Percentiles rank a stretch among this genome's conserved stretches.
phyloP scores from a whole-genome alignment of 495 filamentous ascomycete species.

The Penicillium verhagenii region DNA sequence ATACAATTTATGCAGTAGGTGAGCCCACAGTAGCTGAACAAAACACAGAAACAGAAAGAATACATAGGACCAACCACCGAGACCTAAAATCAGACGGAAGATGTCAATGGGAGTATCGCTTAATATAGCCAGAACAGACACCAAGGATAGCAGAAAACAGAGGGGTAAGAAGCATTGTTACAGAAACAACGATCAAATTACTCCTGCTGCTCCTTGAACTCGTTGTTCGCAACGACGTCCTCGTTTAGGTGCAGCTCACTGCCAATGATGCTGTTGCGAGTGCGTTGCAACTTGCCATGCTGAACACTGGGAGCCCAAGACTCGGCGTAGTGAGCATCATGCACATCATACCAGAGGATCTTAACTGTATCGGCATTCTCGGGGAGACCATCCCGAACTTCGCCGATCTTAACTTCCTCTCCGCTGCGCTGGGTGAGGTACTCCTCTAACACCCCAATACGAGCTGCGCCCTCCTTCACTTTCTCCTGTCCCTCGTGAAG shows the following conservation, averaged over 20 bases:
- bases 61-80: conserved; percentile 19
- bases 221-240: conserved; percentile 44
- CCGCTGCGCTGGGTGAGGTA: conserved; percentile 26
- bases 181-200: background rate
- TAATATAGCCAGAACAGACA: conserved; percentile 4
- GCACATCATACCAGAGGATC: conserved; percentile 68
- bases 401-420: conserved; percentile 29
- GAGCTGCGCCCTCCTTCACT: conserved; percentile 31
- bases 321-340: conserved; percentile 63
- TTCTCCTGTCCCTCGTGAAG: conserved; percentile 39
- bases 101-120: conserved; percentile 17
- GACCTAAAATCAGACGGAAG: conserved; percentile 15
- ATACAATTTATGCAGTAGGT: conserved; percentile 53
- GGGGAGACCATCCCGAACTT: conserved; percentile 30
- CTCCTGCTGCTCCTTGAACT: conserved; percentile 40
- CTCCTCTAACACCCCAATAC: conserved; percentile 30
- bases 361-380: conserved; percentile 38
- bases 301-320: conserved; percentile 67
- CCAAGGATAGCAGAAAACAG: conserved; percentile 4
- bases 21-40: conserved; percentile 16
- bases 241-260: conserved; percentile 25
- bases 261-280: conserved; percentile 37
- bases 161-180: background rate
- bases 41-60: conserved; percentile 19
- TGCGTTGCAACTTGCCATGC: conserved; percentile 53